Evolutionary conservation across 2,329 filamentous ascomycete species (phyloP).

Genomic region (Ceratocystis variospora): DNA sequence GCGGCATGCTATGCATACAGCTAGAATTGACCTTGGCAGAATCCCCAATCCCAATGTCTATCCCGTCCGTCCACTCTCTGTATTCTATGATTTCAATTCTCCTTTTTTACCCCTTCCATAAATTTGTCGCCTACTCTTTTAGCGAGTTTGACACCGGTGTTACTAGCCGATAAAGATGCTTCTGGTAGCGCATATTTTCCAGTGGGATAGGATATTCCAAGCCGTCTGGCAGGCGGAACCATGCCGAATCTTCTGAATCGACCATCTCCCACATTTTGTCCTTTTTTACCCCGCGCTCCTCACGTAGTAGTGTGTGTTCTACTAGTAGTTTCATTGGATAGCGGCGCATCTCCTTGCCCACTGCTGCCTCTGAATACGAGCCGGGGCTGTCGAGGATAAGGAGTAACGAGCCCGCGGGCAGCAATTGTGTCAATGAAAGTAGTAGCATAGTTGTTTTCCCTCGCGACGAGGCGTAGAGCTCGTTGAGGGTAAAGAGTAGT

Average conservation of each 20-base stretch:
- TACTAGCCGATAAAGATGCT: slow-evolving; percentile 58
- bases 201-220: slow-evolving; percentile 70
- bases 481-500: slow-evolving; percentile 87
- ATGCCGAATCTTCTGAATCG: slow-evolving; percentile 60
- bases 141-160: slow-evolving; percentile 6
- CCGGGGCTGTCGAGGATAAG: slow-evolving; percentile 88
- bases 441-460: slow-evolving; percentile 65
- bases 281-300: slow-evolving; percentile 9
- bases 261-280: slow-evolving; percentile 57
- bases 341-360: slow-evolving; percentile 48
- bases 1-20: not conserved
- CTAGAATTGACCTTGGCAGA: not conserved
- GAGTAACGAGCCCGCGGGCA: slow-evolving; percentile 50
- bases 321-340: slow-evolving; percentile 94
- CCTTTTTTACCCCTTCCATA: not conserved
- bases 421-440: slow-evolving; percentile 46
- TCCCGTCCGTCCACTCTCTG: not conserved
- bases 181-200: slow-evolving; percentile 91
- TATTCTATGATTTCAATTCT: not conserved
- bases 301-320: slow-evolving; percentile 53
- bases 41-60: not conserved
- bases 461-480: slow-evolving; percentile 68
- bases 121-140: not conserved
- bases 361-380: slow-evolving; percentile 70
- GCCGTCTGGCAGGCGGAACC: slow-evolving; percentile 60